Conservation (phyloP, 1,284 basidiomycete genomes). For the Fomitopsis pinicola region DNA sequence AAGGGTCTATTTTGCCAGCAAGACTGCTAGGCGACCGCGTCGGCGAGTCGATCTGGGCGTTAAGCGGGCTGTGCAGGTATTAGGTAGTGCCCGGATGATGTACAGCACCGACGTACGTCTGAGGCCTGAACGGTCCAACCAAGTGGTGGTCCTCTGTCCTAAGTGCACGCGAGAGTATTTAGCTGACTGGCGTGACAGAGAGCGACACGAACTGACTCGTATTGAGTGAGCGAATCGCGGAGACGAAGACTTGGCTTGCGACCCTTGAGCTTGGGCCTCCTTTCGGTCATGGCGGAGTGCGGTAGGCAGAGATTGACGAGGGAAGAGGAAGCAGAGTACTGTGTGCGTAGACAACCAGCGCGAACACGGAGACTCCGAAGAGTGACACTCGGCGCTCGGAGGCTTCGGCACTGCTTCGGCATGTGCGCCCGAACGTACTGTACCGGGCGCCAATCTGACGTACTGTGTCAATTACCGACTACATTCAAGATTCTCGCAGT, state of each 20-base stretch:
- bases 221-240: constrained; percentile 6
- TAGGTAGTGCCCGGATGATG: background rate
- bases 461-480: background rate
- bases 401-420: background rate
- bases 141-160: constrained; percentile 59
- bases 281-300: background rate
- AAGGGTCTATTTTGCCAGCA: constrained; percentile 8
- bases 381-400: background rate
- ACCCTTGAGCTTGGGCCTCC: background rate
- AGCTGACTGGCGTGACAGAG: background rate
- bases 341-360: background rate
- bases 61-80: constrained; percentile 36
- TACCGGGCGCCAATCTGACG: background rate
- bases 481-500: background rate
- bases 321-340: background rate
- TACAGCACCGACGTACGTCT: constrained; percentile 42
- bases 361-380: background rate
- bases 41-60: constrained; percentile 17
- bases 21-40: background rate
- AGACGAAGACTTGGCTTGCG: constrained; percentile 2
- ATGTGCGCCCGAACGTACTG: too few relatives aligned
- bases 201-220: constrained; percentile 1
- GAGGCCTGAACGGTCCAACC: constrained; percentile 53
- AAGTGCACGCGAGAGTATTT: background rate
- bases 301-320: background rate